Percentiles rank a stretch among this genome's conserved stretches.
Conservation (phyloP, 352 stramenopile species). For the Thalassiosira hispida region DNA sequence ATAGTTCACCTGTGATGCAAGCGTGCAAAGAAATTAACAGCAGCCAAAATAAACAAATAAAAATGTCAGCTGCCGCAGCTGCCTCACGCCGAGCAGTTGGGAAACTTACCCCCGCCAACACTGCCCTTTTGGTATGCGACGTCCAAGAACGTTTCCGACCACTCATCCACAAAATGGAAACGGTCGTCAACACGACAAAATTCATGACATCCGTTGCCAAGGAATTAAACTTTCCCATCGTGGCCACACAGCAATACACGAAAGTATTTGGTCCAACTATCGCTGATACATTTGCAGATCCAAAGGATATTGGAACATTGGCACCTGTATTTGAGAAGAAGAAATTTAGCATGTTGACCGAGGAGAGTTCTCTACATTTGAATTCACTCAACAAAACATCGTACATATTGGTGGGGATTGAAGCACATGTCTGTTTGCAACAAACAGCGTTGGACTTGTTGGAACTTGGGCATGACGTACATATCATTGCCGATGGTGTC, state of each 20-base stretch:
- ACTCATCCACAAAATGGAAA: conserved; percentile 92
- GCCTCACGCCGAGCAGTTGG: conserved; percentile 54
- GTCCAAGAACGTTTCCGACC: conserved; percentile 96
- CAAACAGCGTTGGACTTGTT: conserved; percentile 97
- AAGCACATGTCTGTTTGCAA: conserved; percentile 89
- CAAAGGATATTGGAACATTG: conserved; percentile 43
- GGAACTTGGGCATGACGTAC: conserved; percentile 94
- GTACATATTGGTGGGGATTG: conserved; percentile 93
- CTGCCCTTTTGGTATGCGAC: conserved; percentile 93
- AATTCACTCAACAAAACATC: conserved; percentile 67
- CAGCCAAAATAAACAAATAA: conserved; percentile 5
- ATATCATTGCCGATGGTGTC: conserved; percentile 95
- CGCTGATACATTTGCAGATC: conserved; percentile 68
- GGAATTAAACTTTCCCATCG: conserved; percentile 90
- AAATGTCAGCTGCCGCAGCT: conserved; percentile 26
- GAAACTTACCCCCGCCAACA: conserved; percentile 68
- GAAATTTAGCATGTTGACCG: conserved; percentile 97
- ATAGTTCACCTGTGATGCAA: no score
- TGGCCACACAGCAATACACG: conserved; percentile 96
- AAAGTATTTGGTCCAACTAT: conserved; percentile 92
- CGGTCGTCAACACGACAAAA: conserved; percentile 87
- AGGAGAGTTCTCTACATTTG: conserved; percentile 90
- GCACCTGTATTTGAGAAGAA: conserved; percentile 95
- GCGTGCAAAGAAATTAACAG: no score
- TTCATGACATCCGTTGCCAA: conserved; percentile 82